Percentiles rank a stretch among this genome's conserved stretches.
phyloP scores from a whole-genome alignment of 768 basidiomycete genomes.

The Phlebiopsis gigantea region DNA sequence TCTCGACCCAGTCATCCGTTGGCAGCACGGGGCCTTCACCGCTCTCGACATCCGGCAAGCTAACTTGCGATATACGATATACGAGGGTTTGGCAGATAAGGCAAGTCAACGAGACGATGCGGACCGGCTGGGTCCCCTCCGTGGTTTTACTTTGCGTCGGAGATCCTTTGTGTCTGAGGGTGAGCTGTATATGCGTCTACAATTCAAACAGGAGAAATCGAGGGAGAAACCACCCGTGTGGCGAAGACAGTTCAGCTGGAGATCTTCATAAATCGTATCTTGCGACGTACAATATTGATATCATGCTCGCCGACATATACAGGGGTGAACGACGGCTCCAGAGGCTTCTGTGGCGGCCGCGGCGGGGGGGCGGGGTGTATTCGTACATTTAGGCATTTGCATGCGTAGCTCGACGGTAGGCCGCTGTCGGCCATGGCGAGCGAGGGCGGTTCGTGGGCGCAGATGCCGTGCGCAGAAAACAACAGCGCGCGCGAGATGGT shows the following conservation, averaged over 20 bases:
- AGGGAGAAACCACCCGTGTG: background rate
- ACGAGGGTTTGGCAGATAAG: slow-evolving; percentile 58
- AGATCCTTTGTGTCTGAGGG: slow-evolving; percentile 50
- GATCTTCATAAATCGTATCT: slow-evolving; percentile 5
- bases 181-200: slow-evolving; percentile 66
- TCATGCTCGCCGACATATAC: slow-evolving; percentile 66
- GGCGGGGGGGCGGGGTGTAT: slow-evolving; percentile 36
- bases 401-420: slow-evolving; percentile 39
- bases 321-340: slow-evolving; percentile 33
- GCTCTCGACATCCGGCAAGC: slow-evolving; percentile 51
- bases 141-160: slow-evolving; percentile 16
- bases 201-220: background rate
- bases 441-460: background rate
- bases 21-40: slow-evolving; percentile 64
- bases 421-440: slow-evolving; percentile 22
- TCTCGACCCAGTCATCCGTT: slow-evolving; percentile 72
- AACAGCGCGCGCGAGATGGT: background rate
- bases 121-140: slow-evolving; percentile 27
- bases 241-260: background rate
- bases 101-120: slow-evolving; percentile 63
- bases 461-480: background rate
- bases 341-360: slow-evolving; percentile 2
- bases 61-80: slow-evolving; percentile 65
- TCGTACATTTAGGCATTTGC: slow-evolving; percentile 69
- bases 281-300: slow-evolving; percentile 52